Percentiles rank a stretch among this genome's conserved stretches.
phyloP scores from a whole-genome alignment of 140 eudicot genomes.

The Oenanthe javanica region DNA sequence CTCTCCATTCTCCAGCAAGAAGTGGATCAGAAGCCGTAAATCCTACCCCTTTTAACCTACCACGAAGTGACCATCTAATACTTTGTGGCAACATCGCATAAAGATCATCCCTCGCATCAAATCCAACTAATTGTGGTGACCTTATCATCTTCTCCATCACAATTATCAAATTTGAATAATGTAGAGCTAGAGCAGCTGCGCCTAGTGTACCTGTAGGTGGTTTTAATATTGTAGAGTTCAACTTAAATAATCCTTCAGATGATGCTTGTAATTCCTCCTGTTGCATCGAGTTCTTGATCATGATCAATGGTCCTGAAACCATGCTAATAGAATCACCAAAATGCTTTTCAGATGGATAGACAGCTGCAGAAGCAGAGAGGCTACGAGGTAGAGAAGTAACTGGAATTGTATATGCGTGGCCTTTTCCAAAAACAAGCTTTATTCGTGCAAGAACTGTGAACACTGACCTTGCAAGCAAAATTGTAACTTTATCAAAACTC shows the following conservation, averaged over 20 bases:
- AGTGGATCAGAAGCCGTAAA: conserved; percentile 64
- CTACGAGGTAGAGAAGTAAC: conserved; percentile 43
- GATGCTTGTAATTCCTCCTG: conserved; percentile 20
- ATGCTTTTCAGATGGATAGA: conserved; percentile 54
- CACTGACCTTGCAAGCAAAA: conserved; percentile 46
- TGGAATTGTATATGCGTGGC: conserved; percentile 30
- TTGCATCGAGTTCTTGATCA: conserved; percentile 33
- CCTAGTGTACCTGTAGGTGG: conserved; percentile 64
- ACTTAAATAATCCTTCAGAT: conserved; percentile 50
- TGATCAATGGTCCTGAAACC: conserved; percentile 58
- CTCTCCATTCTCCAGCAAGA: conserved; percentile 91
- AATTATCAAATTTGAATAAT: conserved; percentile 73
- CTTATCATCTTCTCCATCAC: conserved; percentile 87
- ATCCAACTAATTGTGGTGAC: conserved; percentile 77
- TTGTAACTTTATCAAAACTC: conserved; percentile 49
- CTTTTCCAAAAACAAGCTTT: conserved; percentile 61
- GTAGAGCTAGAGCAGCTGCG: conserved; percentile 56
- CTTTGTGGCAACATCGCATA: conserved; percentile 77
- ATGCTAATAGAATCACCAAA: conserved; percentile 21
- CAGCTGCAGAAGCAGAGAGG: conserved; percentile 69
- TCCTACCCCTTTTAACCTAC: conserved; percentile 66
- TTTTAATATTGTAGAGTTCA: conserved; percentile 40
- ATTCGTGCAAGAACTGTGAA: conserved; percentile 64
- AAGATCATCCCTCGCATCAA: conserved; percentile 89
- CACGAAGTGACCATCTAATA: conserved; percentile 44